Evolutionary conservation across 2,329 filamentous ascomycete species (phyloP).

Genomic region (Clonostachys sp.): DNA sequence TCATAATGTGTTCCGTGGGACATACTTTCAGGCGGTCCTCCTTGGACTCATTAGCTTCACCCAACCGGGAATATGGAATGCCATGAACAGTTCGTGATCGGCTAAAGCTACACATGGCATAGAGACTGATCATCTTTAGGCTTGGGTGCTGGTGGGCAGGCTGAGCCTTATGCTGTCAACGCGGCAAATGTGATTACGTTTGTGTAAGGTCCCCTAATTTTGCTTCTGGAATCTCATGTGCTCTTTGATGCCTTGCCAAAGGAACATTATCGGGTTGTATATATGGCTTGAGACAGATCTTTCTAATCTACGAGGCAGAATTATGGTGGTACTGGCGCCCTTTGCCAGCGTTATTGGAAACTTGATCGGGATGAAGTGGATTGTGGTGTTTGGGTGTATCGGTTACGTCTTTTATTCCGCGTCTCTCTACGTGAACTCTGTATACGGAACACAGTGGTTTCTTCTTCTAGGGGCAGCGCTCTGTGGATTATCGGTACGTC

Average conservation of each 20-base stretch:
- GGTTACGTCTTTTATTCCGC: conserved; percentile 43
- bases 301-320: not conserved
- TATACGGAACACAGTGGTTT: conserved; percentile 46
- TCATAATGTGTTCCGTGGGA: conserved; percentile 33
- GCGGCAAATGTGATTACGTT: conserved; percentile 46
- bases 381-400: conserved; percentile 35
- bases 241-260: no score
- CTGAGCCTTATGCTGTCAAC: conserved; percentile 25
- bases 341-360: conserved; percentile 43
- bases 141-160: not conserved
- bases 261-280: no score
- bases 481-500: conserved; percentile 34
- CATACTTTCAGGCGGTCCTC: conserved; percentile 38
- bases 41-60: conserved; percentile 37
- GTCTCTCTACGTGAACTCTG: conserved; percentile 43
- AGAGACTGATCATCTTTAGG: not conserved
- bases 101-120: no score
- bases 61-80: conserved; percentile 41
- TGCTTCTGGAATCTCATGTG: no score
- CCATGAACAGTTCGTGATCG: conserved; percentile 27
- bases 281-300: no score
- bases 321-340: conserved; percentile 39
- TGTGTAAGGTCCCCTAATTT: conserved; percentile 7
- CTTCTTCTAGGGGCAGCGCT: conserved; percentile 41
- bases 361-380: conserved; percentile 39